phyloP scores from a whole-genome alignment of 345 rosid genomes.

The Eutrema japonicum region DNA sequence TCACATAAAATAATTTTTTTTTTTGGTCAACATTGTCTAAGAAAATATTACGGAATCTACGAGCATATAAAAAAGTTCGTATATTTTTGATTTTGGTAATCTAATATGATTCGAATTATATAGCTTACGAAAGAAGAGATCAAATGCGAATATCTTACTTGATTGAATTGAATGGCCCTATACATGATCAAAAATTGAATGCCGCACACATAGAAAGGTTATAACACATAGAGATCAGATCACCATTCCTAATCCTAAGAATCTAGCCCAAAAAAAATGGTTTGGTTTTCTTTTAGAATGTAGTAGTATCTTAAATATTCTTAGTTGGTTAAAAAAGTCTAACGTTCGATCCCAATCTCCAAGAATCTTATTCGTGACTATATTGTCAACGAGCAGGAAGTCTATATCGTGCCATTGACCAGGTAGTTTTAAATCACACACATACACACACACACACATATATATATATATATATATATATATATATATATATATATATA shows the following conservation, averaged over 20 bases:
- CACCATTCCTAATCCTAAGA: background rate
- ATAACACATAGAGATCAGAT: background rate
- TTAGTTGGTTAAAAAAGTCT: slow-evolving; percentile 22
- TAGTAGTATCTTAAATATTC: slow-evolving; percentile 18
- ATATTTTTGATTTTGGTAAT: slow-evolving; percentile 11
- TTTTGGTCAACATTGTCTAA: slow-evolving; percentile 13
- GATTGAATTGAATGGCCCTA: slow-evolving; percentile 5
- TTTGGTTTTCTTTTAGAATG: background rate
- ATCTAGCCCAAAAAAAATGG: background rate
- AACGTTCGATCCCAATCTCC: background rate
- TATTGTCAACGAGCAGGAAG: slow-evolving; percentile 24
- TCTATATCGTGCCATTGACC: slow-evolving; percentile 24
- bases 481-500: background rate
- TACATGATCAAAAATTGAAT: background rate
- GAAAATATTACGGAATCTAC: slow-evolving; percentile 27
- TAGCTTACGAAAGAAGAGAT: slow-evolving; percentile 6
- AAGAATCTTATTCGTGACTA: slow-evolving; percentile 26
- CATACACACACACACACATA: background rate
- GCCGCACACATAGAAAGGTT: background rate
- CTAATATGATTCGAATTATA: slow-evolving; percentile 7
- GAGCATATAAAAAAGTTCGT: background rate
- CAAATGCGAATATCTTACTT: background rate
- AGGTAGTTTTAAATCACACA: background rate
- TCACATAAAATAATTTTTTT: slow-evolving; percentile 4
- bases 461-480: background rate